Base-by-base conservation (phyloP, 768 basidiomycete genomes). In the Gelatoporia subvermispora region DNA sequence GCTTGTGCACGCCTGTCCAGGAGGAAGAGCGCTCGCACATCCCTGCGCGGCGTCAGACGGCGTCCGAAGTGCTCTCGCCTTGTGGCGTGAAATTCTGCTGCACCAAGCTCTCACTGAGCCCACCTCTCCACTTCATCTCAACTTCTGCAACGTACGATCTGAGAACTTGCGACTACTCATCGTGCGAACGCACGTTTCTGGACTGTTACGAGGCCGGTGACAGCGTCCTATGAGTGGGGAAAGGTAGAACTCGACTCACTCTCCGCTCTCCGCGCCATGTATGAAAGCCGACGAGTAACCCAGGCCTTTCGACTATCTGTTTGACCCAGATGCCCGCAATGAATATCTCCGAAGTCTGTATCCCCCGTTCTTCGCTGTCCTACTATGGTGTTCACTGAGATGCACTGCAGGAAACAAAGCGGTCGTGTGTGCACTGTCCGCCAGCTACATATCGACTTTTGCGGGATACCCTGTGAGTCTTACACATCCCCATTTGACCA, bases 381-480 rank as follows among this genome's bases (percentile, higher is more conserved):
- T 34, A 3, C 34, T n/a, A 47, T 15, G 16, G 22, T 34, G n/a
- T 34, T 51, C 39, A 51, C 31, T 24, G 28, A 41, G 34, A 41
- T 23, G 9, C 16, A 36, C 23, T 50, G 36, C 67, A 92, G 89
- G 75, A 53, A 83, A 93, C 73, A 91, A 90, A 69, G 82, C 90
- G 44, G 85, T 92, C 60, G 89, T 88, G 35, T 92, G 88, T 60
- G 93, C 93, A 31, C 82, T 94, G 51, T 83, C 89, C 36, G 93
- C 93, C 43, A 93, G 91, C 59, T 88, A 93, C 66, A 78, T 93
- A 55, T 93, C 93, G 41, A 96, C 94, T 13, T 81, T 95, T 60
- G 87, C 88, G 48, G 93, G 93, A 43, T 95, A 93, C 67, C 92
- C 92, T 48, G 90, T 79, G 45, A 47, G 68, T 60, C 42, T 15